A percentile compares a stretch with the other conserved stretches of the same genome.
These are phyloP conservation scores for Lactarius trivialis DNA, from an alignment of 768 basidiomycete species.

Conservation along the genomic window DNA sequence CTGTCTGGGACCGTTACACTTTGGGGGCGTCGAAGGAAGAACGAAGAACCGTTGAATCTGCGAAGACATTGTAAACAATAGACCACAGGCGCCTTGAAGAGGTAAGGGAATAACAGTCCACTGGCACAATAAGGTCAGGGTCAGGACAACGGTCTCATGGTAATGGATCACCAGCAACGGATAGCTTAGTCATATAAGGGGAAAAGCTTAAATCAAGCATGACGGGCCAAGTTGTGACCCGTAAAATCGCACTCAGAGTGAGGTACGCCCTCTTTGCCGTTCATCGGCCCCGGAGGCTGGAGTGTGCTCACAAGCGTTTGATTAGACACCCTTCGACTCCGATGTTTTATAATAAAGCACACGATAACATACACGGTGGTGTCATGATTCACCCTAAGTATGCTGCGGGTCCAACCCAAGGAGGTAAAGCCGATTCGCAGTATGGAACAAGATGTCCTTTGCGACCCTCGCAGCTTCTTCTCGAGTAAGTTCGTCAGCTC, in stretches of 20 bases:
- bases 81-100: background rate
- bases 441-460: constrained; percentile 56
- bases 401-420: constrained; percentile 39
- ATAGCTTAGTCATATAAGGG: background rate
- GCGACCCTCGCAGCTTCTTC: constrained; percentile 48
- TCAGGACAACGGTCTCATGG: background rate
- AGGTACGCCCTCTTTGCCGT: background rate
- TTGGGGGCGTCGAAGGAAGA: background rate
- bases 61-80: background rate
- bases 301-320: background rate
- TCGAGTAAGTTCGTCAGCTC: constrained; percentile 45
- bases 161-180: background rate
- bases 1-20: background rate
- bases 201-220: background rate
- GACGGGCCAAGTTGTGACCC: background rate
- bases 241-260: background rate
- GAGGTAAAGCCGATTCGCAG: constrained; percentile 57
- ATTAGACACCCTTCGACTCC: too few species aligned
- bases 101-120: background rate
- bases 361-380: background rate
- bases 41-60: background rate
- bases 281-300: too few species aligned
- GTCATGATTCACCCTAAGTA: background rate
- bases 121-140: background rate
- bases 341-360: background rate